Percentiles rank a stretch among this genome's conserved stretches.
Conservation (phyloP, 148 eudicot species). For the Vaccinium macrocarpon region DNA sequence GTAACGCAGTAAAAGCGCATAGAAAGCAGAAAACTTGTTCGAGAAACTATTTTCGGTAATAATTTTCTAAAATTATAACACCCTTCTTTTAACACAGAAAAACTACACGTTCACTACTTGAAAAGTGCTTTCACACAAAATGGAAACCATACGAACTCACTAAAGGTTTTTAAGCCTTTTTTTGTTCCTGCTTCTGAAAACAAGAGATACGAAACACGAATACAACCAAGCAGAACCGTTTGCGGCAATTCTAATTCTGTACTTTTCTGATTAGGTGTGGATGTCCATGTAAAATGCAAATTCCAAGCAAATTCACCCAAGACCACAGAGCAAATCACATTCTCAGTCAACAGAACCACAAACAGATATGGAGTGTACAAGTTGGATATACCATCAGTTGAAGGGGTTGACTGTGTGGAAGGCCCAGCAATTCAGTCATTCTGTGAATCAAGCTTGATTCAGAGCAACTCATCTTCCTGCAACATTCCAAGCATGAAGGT, state of each 20-base stretch:
- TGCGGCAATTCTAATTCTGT: background rate
- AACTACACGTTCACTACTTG: background rate
- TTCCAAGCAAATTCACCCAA: constrained; percentile 49
- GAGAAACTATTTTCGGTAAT: background rate
- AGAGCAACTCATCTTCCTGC: constrained; percentile 42
- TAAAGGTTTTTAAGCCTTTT: background rate
- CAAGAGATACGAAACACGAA: background rate
- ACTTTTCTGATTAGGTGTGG: constrained; percentile 44
- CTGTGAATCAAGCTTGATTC: constrained; percentile 57
- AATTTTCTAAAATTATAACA: background rate
- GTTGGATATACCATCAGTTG: constrained; percentile 61
- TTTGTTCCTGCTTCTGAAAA: background rate
- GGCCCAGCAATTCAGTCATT: constrained; percentile 57
- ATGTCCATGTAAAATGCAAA: constrained; percentile 69
- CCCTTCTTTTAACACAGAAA: background rate
- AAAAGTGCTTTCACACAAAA: background rate
- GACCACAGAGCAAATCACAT: constrained; percentile 50
- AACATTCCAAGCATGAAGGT: constrained; percentile 35
- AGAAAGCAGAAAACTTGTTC: background rate
- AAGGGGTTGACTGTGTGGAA: constrained; percentile 61
- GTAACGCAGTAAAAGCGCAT: background rate
- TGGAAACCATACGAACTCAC: background rate
- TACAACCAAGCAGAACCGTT: background rate
- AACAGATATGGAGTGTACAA: constrained; percentile 55
- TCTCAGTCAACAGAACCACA: constrained; percentile 68